Conservation (phyloP, 208 protist species). For the Leishmania tarentolae region DNA sequence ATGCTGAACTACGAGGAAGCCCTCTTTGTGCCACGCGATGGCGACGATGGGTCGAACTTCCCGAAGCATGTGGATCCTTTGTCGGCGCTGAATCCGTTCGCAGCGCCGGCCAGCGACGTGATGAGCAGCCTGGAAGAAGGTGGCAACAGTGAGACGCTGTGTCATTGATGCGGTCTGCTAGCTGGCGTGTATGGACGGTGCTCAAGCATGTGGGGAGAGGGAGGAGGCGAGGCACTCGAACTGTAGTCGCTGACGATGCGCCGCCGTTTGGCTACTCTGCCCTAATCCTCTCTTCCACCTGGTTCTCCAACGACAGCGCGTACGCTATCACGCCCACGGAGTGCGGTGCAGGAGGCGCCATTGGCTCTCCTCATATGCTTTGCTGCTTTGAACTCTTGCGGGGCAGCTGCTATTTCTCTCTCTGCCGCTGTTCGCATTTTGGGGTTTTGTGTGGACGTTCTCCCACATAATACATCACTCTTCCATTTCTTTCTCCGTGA, state of each 20-base stretch:
- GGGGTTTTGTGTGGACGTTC: neutral
- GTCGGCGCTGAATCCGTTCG: conserved; percentile 36
- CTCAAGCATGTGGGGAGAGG: neutral
- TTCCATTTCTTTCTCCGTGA: neutral
- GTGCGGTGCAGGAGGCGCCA: neutral
- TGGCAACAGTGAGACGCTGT: neutral
- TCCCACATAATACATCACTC: neutral
- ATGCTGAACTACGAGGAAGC: conserved; percentile 39
- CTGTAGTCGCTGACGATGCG: neutral
- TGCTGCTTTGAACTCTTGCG: neutral
- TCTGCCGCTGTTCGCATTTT: neutral
- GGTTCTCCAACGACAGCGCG: neutral
- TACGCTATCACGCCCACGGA: neutral
- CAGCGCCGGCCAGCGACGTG: neutral
- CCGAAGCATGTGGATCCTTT: conserved; percentile 37
- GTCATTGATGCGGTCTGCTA: neutral
- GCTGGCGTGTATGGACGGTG: neutral
- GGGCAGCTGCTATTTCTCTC: neutral
- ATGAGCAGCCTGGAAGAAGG: conserved; percentile 17
- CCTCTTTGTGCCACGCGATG: conserved; percentile 30
- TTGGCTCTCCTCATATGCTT: neutral
- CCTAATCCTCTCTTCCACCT: neutral
- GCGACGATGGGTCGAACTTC: conserved; percentile 4
- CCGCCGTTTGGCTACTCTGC: neutral
- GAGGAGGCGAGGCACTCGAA: neutral